Base-by-base conservation (phyloP, 2,329 filamentous ascomycete genomes). In the Akanthomyces muscarius region DNA sequence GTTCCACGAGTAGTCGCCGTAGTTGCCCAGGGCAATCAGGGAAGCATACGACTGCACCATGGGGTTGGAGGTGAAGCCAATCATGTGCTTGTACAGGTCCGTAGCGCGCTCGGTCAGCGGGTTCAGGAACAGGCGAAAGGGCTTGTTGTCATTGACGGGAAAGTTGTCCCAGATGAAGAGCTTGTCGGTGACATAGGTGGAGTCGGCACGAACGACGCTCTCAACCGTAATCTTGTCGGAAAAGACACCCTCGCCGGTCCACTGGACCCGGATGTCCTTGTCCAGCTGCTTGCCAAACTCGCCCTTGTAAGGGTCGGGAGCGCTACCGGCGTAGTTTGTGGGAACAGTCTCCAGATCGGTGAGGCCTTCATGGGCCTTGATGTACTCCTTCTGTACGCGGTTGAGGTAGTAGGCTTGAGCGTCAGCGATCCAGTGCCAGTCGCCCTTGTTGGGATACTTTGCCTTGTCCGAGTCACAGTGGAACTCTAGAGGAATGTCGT, bases 141-240 rank as follows among this genome's bases (percentile, higher is more conserved):
- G 58, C 28, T 60, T 63, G 61, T 41, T 48, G 53, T 66, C 65
- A 53, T 66, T 66, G 42, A 66, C 63, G 25, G 65, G 65, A 42
- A 66, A 65, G 58, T 66, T 66, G 57, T 66, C 65, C 65, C 65
- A 66, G 38, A 66, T 62, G 53, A 61, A 66, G 8, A 66, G 65
- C 41, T 66, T 65, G 56, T 65, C 61, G 13, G 63, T 66, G 41
- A 62, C 63, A 30, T 66, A 65, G n/a, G 51, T 65, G 2, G 62
- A 11, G 33, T 47, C 58, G 16, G 65, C 63, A 7, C 57, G 57
- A 5, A 56, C 42, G 33, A 63, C 65, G 38, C 63, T 63, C 38
- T 66, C 63, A 11, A 58, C 61, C 18, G 65, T 66, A 30, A 65
- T 62, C 23, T 47, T 50, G 57, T 57, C 50, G 7, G 65, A 66